Base-by-base conservation (phyloP, 176 grass and related monocot species). In the Leersia perrieri region DNA sequence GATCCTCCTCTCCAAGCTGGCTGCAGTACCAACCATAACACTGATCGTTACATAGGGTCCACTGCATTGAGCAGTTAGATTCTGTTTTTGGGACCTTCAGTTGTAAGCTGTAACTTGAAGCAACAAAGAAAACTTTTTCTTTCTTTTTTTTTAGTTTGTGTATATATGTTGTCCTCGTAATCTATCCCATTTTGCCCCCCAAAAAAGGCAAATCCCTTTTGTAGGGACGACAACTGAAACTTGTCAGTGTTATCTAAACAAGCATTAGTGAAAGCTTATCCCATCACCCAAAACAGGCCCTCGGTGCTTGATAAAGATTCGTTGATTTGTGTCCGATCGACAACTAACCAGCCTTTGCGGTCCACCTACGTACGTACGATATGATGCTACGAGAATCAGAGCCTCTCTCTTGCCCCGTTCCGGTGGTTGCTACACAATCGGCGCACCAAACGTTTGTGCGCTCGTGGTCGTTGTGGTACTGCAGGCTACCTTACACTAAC, bases 1-100 rank as follows among this genome's bases (percentile, higher is more conserved):
- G 80, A 82, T 87, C 79, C 85, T 87, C 79, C 85, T 63, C 55
- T 39, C 78, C 51, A 0, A 5, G 63, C 66, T 8, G 33, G 63
- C 66, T 8, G 33, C 47, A 58, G 53, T 58, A 47, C 23, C 32
- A 33, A 40, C 12, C 47, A n/a, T 36, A 41, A 34, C 51, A 53
- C 39, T 75, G 53, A 35, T 78, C 22, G 40, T 38, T 62, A 45
- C 55, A 44, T 41, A 55, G 31, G 58, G 25, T 41, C 60, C 66
- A 4, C 10, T 12, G 29, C 28, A 32, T 80, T 23, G 42, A 18
- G 47, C 16, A 53, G 5, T 29, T 38, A 7, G 12, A 1, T 45
- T 75, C 33, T 22, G 45, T 36, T 64, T 39, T 74, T 20, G 9
- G 29, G 73, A 60, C 34, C 63, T 76, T 60, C 47, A 7, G 18